A percentile compares a stretch with the other conserved stretches of the same genome.
These are phyloP conservation scores for Pouteria campechiana DNA, from an alignment of 179 eudicot species.

Conservation along the genomic window DNA sequence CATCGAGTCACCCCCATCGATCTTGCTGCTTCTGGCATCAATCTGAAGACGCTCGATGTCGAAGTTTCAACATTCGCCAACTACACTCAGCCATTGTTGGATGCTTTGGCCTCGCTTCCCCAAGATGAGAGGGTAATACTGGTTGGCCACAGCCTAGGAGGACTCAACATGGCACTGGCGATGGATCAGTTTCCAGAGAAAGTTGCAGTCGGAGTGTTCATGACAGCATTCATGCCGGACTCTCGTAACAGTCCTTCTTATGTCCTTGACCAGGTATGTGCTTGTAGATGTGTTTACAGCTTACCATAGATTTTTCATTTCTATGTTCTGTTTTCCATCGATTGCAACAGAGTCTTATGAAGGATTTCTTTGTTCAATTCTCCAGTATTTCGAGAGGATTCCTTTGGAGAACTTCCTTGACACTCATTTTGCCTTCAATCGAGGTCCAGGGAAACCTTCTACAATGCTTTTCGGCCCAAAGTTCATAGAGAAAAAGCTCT, in stretches of 20 bases:
- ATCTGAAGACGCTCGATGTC: constrained; percentile 11
- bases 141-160: constrained; percentile 53
- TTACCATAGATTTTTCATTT: too few relatives aligned
- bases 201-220: constrained; percentile 30
- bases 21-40: constrained; percentile 32
- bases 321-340: too few relatives aligned
- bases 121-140: constrained; percentile 33
- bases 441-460: too few relatives aligned
- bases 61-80: constrained; percentile 20
- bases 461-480: too few relatives aligned
- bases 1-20: constrained; percentile 33
- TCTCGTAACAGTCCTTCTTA: constrained; percentile 23
- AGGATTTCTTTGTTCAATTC: too few relatives aligned
- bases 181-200: constrained; percentile 36
- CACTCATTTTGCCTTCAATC: too few relatives aligned
- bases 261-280: constrained; percentile 30
- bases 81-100: constrained; percentile 31
- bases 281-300: neutral
- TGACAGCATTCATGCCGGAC: constrained; percentile 48
- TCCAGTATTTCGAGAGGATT: too few relatives aligned
- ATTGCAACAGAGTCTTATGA: too few relatives aligned
- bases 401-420: too few relatives aligned
- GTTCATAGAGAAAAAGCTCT: too few relatives aligned
- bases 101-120: constrained; percentile 18
- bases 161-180: constrained; percentile 22